Percentiles rank a stretch among this genome's conserved stretches.
phyloP scores from a whole-genome alignment of 83 land plant genomes.

The Diphasiastrum complanatum region DNA sequence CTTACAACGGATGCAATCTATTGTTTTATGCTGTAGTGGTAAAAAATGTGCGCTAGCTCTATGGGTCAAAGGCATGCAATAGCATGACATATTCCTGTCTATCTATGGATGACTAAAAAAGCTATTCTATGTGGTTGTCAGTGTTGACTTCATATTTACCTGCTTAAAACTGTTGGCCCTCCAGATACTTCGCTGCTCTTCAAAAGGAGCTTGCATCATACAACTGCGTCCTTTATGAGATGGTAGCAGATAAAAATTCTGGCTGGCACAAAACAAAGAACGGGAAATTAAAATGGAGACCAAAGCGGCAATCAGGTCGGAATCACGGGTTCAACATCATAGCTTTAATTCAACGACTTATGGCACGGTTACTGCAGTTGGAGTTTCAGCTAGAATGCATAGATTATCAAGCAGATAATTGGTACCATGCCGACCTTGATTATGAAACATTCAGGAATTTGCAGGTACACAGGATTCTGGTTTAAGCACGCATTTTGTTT shows the following conservation, averaged over 20 bases:
- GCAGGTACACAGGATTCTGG: too few species aligned
- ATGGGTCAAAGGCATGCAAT: too few species aligned
- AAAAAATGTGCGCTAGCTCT: too few species aligned
- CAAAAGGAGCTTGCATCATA: conserved; percentile 62
- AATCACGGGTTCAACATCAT: conserved; percentile 50
- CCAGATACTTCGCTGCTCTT: conserved; percentile 74
- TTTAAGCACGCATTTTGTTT: too few species aligned
- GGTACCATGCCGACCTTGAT: conserved; percentile 96
- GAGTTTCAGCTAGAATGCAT: conserved; percentile 95
- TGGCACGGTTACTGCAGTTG: conserved; percentile 58
- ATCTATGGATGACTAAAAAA: not conserved
- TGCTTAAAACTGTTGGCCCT: too few species aligned
- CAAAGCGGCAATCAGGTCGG: conserved; percentile 44
- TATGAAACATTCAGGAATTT: conserved; percentile 64
- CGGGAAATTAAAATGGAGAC: conserved; percentile 32
- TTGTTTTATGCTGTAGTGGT: too few species aligned
- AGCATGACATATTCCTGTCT: too few species aligned
- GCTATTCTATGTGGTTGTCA: conserved; percentile 1
- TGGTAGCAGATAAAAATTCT: conserved; percentile 83
- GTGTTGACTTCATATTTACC: not conserved
- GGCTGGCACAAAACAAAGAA: conserved; percentile 49
- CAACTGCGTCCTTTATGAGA: conserved; percentile 91
- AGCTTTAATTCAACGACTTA: conserved; percentile 61
- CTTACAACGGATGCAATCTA: too few species aligned
- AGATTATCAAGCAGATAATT: conserved; percentile 71